Percentiles rank a stretch among this genome's conserved stretches.
Evolutionary conservation across 1,139 yeast species (phyloP).

Genomic region (Debaryomyces robertsiae): DNA sequence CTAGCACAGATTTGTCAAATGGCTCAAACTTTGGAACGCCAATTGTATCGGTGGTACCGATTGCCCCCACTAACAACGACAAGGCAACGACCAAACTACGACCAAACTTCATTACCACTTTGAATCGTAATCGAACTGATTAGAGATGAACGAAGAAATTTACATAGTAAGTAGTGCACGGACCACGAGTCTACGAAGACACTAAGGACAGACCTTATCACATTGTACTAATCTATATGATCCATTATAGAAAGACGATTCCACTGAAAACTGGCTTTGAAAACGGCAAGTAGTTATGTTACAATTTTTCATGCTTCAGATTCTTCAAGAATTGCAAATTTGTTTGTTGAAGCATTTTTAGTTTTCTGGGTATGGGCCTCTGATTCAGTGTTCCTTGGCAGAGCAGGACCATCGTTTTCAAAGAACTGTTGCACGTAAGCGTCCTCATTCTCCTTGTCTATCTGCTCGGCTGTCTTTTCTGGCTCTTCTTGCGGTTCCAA

Average conservation of each 20-base stretch:
- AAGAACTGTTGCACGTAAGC: constrained; percentile 39
- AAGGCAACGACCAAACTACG: constrained; percentile 1
- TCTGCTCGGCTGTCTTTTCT: constrained; percentile 21
- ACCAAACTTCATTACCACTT: constrained; percentile 5
- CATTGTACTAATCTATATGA: background rate
- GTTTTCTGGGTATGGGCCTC: constrained; percentile 20
- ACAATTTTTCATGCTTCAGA: constrained; percentile 44
- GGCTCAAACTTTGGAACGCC: constrained; percentile 26
- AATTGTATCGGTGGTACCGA: background rate
- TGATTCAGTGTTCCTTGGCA: constrained; percentile 21
- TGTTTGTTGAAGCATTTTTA: constrained; percentile 28
- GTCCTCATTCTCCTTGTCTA: constrained; percentile 37
- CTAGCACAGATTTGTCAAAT: constrained; percentile 29
- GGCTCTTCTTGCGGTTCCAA: constrained; percentile 10
- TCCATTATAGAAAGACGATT: too few relatives aligned
- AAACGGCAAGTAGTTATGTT: background rate
- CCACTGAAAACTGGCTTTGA: too few relatives aligned
- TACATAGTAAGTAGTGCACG: too few relatives aligned
- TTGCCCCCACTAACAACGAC: background rate
- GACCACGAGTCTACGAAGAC: background rate
- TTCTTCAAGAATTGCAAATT: constrained; percentile 52
- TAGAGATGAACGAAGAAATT: background rate
- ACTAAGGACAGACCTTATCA: background rate
- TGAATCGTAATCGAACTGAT: background rate
- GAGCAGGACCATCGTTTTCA: constrained; percentile 28